Conservation (phyloP, 805 yeast species). For the Starmerella geochares region DNA sequence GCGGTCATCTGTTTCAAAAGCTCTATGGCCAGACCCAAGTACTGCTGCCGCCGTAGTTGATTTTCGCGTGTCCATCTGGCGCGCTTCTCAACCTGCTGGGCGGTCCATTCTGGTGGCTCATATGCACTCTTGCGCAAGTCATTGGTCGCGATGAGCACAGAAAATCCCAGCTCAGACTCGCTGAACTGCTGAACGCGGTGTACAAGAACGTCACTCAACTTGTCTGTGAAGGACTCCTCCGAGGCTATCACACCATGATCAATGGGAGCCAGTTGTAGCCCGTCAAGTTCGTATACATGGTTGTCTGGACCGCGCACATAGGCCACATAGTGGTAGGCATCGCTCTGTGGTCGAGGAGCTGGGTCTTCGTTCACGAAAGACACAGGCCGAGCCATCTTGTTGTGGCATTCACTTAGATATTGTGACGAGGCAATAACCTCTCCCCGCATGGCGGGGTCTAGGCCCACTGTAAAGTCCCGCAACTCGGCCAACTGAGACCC, state of each 20-base stretch:
- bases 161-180: conserved; percentile 44
- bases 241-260: conserved; percentile 34
- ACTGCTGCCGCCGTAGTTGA: conserved; percentile 44
- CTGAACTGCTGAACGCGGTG: conserved; percentile 41
- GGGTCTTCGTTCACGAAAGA: conserved; percentile 39
- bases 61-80: conserved; percentile 47
- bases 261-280: conserved; percentile 47
- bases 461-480: conserved; percentile 41
- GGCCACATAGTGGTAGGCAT: conserved; percentile 55
- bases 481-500: conserved; percentile 44
- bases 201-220: conserved; percentile 38
- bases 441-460: conserved; percentile 50
- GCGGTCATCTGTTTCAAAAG: conserved; percentile 37
- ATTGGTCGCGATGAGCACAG: conserved; percentile 44
- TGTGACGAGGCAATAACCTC: conserved; percentile 54
- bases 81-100: conserved; percentile 40
- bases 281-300: conserved; percentile 51
- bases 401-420: conserved; percentile 45
- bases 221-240: conserved; percentile 34
- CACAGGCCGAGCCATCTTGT: conserved; percentile 49
- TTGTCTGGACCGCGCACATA: conserved; percentile 38
- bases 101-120: conserved; percentile 33
- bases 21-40: conserved; percentile 42
- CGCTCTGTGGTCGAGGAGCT: conserved; percentile 31
- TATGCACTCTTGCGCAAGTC: conserved; percentile 36